phyloP scores from a whole-genome alignment of 495 filamentous ascomycete species.

The Sabuloglossum arenarium region DNA sequence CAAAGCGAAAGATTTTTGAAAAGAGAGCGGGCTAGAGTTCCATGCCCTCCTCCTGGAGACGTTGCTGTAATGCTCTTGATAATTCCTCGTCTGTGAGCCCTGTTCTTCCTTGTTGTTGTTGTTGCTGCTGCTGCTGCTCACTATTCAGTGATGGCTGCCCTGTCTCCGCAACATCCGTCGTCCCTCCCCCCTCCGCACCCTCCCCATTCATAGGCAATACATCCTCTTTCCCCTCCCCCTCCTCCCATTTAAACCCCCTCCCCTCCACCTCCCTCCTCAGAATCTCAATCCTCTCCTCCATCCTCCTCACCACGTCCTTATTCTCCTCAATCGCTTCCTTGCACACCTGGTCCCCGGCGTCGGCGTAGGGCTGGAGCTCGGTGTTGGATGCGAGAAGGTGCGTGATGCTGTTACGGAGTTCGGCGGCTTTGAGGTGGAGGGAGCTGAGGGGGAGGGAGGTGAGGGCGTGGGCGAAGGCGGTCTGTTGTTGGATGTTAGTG shows the following conservation, averaged over 20 bases:
- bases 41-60: background rate
- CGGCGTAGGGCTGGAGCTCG: conserved; percentile 43
- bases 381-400: conserved; percentile 65
- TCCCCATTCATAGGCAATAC: background rate
- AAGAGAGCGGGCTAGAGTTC: background rate
- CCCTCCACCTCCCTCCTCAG: conserved; percentile 55
- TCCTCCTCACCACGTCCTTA: conserved; percentile 45
- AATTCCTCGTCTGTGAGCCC: background rate
- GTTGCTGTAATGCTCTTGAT: background rate
- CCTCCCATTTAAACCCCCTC: conserved; percentile 50
- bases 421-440: conserved; percentile 60
- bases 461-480: conserved; percentile 51
- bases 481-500: background rate
- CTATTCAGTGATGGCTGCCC: too few species aligned
- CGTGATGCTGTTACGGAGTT: conserved; percentile 61
- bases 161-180: background rate
- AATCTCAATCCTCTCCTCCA: conserved; percentile 47
- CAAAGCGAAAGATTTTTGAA: background rate
- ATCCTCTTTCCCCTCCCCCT: conserved; percentile 15
- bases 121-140: background rate
- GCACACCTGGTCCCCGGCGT: conserved; percentile 40
- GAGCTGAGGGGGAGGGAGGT: conserved; percentile 44
- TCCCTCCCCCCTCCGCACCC: background rate
- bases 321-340: conserved; percentile 57
- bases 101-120: background rate